These are phyloP conservation scores for Scheffersomyces coipomensis DNA, from an alignment of 805 yeast species.

Conservation along the genomic window DNA sequence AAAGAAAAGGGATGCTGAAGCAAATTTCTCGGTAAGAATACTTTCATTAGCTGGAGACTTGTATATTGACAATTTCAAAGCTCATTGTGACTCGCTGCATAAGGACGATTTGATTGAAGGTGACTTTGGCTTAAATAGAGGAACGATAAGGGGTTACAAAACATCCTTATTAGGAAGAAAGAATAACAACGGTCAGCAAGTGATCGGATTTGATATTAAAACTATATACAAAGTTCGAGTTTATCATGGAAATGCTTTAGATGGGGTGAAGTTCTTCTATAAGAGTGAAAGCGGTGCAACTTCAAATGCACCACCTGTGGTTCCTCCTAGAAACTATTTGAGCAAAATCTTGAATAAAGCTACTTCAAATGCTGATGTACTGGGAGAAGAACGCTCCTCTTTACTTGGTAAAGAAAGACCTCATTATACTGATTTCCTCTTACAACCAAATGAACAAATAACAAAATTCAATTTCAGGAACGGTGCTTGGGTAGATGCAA, in stretches of 20 bases:
- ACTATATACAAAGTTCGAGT: conserved; percentile 56
- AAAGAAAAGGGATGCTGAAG: conserved; percentile 22
- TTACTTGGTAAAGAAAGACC: conserved; percentile 53
- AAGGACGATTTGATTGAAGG: conserved; percentile 15
- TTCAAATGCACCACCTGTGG: conserved; percentile 31
- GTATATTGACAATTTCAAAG: conserved; percentile 49
- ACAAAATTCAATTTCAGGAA: conserved; percentile 61
- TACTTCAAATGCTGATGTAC: background rate
- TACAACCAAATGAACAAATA: conserved; percentile 60
- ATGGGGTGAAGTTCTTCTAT: conserved; percentile 66
- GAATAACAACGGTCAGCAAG: conserved; percentile 17
- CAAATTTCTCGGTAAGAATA: conserved; percentile 50
- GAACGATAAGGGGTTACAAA: conserved; percentile 36
- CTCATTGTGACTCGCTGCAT: conserved; percentile 15
- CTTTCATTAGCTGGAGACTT: conserved; percentile 63
- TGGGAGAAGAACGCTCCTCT: conserved; percentile 7
- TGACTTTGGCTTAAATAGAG: conserved; percentile 45
- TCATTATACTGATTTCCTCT: conserved; percentile 52
- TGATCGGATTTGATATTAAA: conserved; percentile 33
- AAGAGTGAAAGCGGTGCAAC: background rate
- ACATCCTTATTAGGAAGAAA: conserved; percentile 31
- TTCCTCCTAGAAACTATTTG: conserved; percentile 48
- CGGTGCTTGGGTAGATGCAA: conserved; percentile 90
- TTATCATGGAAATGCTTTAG: conserved; percentile 74
- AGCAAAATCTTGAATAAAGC: conserved; percentile 16